These are phyloP conservation scores for Botryotinia convoluta DNA, from an alignment of 2,329 filamentous ascomycete genomes.

Conservation along the genomic window DNA sequence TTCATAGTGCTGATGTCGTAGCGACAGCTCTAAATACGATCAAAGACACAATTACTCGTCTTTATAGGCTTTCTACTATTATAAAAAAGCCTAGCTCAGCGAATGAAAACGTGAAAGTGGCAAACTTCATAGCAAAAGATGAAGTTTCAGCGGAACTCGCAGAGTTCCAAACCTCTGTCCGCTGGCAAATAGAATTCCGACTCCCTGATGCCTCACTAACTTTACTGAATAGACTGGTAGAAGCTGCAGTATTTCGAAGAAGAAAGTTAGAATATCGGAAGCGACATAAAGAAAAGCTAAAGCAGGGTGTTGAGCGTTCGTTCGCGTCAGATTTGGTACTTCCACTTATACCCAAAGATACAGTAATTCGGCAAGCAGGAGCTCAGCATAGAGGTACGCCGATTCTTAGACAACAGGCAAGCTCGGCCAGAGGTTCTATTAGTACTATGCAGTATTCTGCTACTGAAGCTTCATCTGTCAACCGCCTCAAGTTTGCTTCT, in stretches of 20 bases:
- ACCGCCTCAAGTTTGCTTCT: slow-evolving; percentile 9
- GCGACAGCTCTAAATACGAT: not conserved
- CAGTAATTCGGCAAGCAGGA: not conserved
- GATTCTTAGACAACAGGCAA: not conserved
- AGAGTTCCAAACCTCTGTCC: slow-evolving; percentile 1
- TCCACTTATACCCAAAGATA: not conserved
- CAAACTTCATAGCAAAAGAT: slow-evolving; percentile 3
- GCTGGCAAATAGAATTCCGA: slow-evolving; percentile 10
- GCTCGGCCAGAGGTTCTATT: not conserved
- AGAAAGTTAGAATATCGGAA: slow-evolving; percentile 9
- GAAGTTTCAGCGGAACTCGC: not conserved
- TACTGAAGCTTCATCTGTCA: slow-evolving; percentile 12
- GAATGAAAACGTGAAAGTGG: slow-evolving; percentile 9
- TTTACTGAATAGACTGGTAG: not conserved
- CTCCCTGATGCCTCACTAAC: not conserved
- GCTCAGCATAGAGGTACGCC: not conserved
- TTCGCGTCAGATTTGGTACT: not conserved
- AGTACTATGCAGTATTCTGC: slow-evolving; percentile 14
- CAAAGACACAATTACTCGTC: slow-evolving; percentile 5
- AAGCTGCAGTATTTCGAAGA: slow-evolving; percentile 12
- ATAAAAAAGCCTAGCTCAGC: slow-evolving; percentile 3
- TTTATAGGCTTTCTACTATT: slow-evolving; percentile 1
- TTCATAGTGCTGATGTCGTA: not conserved
- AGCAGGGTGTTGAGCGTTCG: not conserved
- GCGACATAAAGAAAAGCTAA: slow-evolving; percentile 12